phyloP scores from a whole-genome alignment of 371 early-diverging fungal genomes.

The Enterospora canceri region DNA sequence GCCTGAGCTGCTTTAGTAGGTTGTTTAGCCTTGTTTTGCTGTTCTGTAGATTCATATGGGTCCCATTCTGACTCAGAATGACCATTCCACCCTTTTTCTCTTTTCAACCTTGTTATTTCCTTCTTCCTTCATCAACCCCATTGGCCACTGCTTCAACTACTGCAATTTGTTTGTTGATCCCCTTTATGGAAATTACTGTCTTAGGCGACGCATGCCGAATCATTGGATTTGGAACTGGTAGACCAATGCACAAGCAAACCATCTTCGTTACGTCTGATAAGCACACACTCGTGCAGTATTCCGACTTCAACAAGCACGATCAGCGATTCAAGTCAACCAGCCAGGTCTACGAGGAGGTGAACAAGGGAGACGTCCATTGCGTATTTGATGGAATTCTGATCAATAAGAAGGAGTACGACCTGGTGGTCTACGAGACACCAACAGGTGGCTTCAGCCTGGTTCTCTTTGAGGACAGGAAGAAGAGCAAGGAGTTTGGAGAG shows the following conservation, averaged over 20 bases:
- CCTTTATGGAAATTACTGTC: neutral
- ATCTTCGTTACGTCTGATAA: neutral
- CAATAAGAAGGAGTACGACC: neutral
- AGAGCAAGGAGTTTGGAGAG: neutral
- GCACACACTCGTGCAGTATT: neutral
- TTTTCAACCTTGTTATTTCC: no score
- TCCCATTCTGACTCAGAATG: no score
- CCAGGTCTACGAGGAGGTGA: neutral
- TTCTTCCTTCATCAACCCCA: no score
- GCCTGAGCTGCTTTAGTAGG: neutral
- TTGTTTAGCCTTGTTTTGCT: neutral
- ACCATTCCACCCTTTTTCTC: no score
- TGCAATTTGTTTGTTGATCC: neutral
- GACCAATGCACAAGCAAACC: neutral
- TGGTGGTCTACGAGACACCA: neutral
- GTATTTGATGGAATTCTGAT: neutral
- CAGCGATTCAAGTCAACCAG: neutral
- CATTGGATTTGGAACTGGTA: neutral
- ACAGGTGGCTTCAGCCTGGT: neutral
- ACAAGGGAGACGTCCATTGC: neutral
- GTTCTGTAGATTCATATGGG: conserved; percentile 1
- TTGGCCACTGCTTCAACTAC: no score
- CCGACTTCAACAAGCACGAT: neutral
- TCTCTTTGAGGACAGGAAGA: neutral
- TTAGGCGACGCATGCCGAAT: neutral